A percentile compares a stretch with the other conserved stretches of the same genome.
These are phyloP conservation scores for Curvularia verruculosa DNA, from an alignment of 2,329 filamentous ascomycete species.

Conservation along the genomic window DNA sequence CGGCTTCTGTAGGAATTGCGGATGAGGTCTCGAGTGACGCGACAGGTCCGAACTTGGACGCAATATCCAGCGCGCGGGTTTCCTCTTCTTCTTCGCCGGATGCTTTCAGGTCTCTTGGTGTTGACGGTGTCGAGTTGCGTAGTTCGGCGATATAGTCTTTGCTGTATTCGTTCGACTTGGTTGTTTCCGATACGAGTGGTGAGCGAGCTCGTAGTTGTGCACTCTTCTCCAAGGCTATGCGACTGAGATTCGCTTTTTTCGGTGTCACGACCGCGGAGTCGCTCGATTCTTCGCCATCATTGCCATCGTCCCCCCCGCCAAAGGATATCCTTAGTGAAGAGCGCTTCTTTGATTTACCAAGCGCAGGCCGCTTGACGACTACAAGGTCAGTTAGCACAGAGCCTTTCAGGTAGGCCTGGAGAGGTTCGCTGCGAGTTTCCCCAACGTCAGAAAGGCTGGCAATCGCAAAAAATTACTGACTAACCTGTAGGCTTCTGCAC, in stretches of 20 bases:
- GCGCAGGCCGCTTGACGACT: slow-evolving; percentile 62
- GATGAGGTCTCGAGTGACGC: slow-evolving; percentile 49
- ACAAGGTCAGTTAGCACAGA: slow-evolving; percentile 52
- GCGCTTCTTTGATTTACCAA: slow-evolving; percentile 69
- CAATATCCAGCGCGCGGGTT: slow-evolving; percentile 54
- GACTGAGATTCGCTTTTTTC: slow-evolving; percentile 67
- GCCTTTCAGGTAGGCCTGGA: slow-evolving; percentile 26
- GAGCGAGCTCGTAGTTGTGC: slow-evolving; percentile 64
- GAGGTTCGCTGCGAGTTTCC: slow-evolving; percentile 15
- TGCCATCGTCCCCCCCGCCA: slow-evolving; percentile 63
- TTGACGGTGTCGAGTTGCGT: slow-evolving; percentile 82
- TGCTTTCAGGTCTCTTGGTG: slow-evolving; percentile 67
- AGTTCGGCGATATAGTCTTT: slow-evolving; percentile 86
- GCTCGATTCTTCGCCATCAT: slow-evolving; percentile 58
- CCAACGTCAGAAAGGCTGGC: slow-evolving; percentile 33
- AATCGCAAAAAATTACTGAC: slow-evolving; percentile 33
- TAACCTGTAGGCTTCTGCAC: slow-evolving; percentile 51
- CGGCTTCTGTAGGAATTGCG: slow-evolving; percentile 77
- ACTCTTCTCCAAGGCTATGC: slow-evolving; percentile 70
- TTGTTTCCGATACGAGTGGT: slow-evolving; percentile 55
- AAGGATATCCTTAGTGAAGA: slow-evolving; percentile 79
- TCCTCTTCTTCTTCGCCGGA: slow-evolving; percentile 52
- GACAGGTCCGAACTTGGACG: slow-evolving; percentile 62
- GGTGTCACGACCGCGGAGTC: slow-evolving; percentile 63
- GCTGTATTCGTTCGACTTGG: slow-evolving; percentile 71